Evolutionary conservation across 176 grass and related monocot genomes (phyloP).

Genomic region (Zizania latifolia): DNA sequence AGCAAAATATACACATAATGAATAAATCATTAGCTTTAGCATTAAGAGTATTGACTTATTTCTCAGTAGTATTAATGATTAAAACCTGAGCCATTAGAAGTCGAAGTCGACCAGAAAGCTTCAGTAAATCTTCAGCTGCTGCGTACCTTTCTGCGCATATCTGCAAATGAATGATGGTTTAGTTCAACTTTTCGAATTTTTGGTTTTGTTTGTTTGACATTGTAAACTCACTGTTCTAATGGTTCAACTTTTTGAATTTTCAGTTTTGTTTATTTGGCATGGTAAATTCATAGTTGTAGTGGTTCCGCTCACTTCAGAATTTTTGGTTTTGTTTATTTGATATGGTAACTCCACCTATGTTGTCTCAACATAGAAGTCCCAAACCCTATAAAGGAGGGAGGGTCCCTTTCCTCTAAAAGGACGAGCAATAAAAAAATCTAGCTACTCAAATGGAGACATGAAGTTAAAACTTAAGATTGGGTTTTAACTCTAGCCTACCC

Average conservation of each 20-base stretch:
- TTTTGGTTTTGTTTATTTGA: too few species aligned
- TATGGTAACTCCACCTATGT: too few species aligned
- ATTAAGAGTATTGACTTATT: neutral
- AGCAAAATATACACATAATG: constrained; percentile 2
- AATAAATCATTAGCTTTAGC: neutral
- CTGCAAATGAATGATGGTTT: constrained; percentile 37
- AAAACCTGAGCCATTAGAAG: constrained; percentile 76
- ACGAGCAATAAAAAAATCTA: too few species aligned
- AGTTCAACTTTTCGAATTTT: neutral
- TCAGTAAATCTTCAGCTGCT: constrained; percentile 50
- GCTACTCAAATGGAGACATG: too few species aligned
- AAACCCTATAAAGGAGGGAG: too few species aligned
- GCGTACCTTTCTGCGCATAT: constrained; percentile 50
- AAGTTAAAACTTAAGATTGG: too few species aligned
- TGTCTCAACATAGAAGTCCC: too few species aligned
- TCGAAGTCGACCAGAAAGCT: constrained; percentile 70
- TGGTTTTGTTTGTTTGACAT: neutral
- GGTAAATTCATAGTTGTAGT: neutral
- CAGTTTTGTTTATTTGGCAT: neutral
- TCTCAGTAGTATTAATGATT: constrained; percentile 4
- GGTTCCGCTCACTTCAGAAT: too few species aligned
- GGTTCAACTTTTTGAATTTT: neutral
- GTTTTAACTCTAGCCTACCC: too few species aligned
- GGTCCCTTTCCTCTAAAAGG: too few species aligned
- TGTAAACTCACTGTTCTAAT: neutral